Base-by-base conservation (phyloP, 108 stramenopile species). In the Pseudonitzschia multistriata region DNA sequence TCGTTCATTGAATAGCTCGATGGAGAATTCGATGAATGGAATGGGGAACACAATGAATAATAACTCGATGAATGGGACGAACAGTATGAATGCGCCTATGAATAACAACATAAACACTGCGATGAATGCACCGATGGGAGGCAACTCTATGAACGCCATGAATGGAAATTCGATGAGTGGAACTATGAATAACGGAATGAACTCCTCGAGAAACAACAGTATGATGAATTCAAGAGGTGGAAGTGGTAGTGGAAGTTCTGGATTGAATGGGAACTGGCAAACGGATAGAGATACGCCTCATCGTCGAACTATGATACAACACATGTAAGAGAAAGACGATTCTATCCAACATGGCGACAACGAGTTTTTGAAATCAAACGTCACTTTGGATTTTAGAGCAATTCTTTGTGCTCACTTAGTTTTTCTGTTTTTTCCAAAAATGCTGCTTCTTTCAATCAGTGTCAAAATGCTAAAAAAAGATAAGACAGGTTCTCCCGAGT, bases 381-480 rank as follows among this genome's bases (percentile, higher is more conserved):
- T 5, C 37, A 39, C 37, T 39, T 7, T 39, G 5, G 37, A 39
- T 39, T 39, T 5, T 39, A 7, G 37, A 39, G n/a, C 37, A 7
- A 10, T 39, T 39, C 37, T 5, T 13, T 5, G 52, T 53, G 4
- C 22, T 22, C 13, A 13, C 5, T 22, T 27, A 5, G 5, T 27
- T 5, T 4, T 13, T 6, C 52, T 53, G 5, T 27, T 53, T 27
- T 29, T 24, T 33, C 28, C 15, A 24, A 48, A 33, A 25, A 71
- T 40, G 25, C 29, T 65, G 0, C 11, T 17, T 24, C 2, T 24
- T 52, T 24, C 22, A 76, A 40, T 14, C 27, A 97, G 94, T 77
- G 91, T 96, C 14, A 83, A 91, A 62, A 72, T 98, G 68, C 75
- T 98, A 45, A 93, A 96, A 70, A 92, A 95, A 56, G 90, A 93